Percentiles rank a stretch among this genome's conserved stretches.
phyloP scores from a whole-genome alignment of 495 filamentous ascomycete genomes.

The Cairneyella variabilis region DNA sequence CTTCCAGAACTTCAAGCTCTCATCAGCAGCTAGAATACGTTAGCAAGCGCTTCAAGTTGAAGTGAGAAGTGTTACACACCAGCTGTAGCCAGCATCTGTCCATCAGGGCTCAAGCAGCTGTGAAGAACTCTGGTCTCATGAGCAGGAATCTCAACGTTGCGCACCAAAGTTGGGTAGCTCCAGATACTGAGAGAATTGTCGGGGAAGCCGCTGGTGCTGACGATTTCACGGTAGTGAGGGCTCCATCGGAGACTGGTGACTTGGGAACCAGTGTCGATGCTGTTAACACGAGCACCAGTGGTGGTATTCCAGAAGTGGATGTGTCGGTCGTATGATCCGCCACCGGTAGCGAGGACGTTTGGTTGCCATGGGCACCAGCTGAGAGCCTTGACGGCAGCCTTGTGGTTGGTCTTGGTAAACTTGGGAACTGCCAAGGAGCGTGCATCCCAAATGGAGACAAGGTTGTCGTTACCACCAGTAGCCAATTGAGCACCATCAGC shows the following conservation, averaged over 20 bases:
- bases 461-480: slow-evolving; percentile 96
- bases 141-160: slow-evolving; percentile 98
- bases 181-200: slow-evolving; percentile 98
- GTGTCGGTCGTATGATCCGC: slow-evolving; percentile 92
- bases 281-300: slow-evolving; percentile 94
- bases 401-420: slow-evolving; percentile 99
- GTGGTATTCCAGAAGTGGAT: slow-evolving; percentile 99
- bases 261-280: slow-evolving; percentile 96
- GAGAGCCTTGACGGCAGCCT: slow-evolving; percentile 94
- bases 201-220: slow-evolving; percentile 95
- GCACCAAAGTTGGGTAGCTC: slow-evolving; percentile 94
- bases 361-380: slow-evolving; percentile 99
- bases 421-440: slow-evolving; percentile 88
- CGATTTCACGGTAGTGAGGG: slow-evolving; percentile 95
- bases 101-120: slow-evolving; percentile 91
- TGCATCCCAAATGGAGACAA: slow-evolving; percentile 98
- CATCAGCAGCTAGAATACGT: slow-evolving; percentile 61
- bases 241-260: slow-evolving; percentile 95
- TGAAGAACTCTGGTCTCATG: slow-evolving; percentile 96
- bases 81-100: slow-evolving; percentile 94
- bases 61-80: slow-evolving; percentile 27
- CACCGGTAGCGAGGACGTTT: slow-evolving; percentile 93
- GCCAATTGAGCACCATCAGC: slow-evolving; percentile 94
- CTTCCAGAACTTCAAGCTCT: slow-evolving; percentile 99
- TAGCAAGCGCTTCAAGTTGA: slow-evolving; percentile 29